Base-by-base conservation (phyloP, 768 basidiomycete genomes). In the Neoboletus magnificus region DNA sequence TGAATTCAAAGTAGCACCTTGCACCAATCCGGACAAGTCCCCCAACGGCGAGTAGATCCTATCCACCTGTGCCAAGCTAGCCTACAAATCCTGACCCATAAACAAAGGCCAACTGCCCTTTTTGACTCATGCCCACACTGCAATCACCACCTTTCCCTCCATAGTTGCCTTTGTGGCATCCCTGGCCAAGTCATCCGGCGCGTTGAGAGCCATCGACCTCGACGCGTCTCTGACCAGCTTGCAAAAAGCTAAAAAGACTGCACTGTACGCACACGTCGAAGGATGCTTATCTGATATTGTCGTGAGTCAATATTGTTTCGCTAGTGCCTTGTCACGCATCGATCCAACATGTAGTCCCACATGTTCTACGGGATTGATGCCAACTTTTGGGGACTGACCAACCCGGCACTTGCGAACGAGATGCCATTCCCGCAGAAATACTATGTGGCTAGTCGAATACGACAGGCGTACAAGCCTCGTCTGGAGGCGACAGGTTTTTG, bases 351-450 rank as follows among this genome's bases (percentile, higher is more conserved):
- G 7, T 57, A 92, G 90, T 79, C 82, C 33, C 78, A 88, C 63
- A 76, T 77, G 57, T 73, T 87, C 32, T 92, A 84, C 63, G 81
- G 86, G 12, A 73, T 80, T 35, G 71, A 79, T 16, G 75, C 73
- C 33, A 93, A 93, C 60, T 92, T 87, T 79, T 70, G 64, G 54
- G 72, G 73, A 11, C 60, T 89, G 53, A 87, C 80, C 12, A 77
- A 78, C 35, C 80, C 79, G 4, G 70, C 77, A 0, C 71, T 92
- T 39, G 81, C 78, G 1, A 77, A 79, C 7, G 68, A 84, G 60
- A 82, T 87, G 51, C 78, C 82, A 15, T 52, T 86, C 3, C 90
- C 89, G 1, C 87, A 88, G 62, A 79, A 83, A 10, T 92, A 89
- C 66, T 93, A 87, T 63, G 81, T 89, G 8, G 85, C 89, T 0